phyloP scores from a whole-genome alignment of 352 stramenopile genomes.

The Peronosclerospora sorghi region DNA sequence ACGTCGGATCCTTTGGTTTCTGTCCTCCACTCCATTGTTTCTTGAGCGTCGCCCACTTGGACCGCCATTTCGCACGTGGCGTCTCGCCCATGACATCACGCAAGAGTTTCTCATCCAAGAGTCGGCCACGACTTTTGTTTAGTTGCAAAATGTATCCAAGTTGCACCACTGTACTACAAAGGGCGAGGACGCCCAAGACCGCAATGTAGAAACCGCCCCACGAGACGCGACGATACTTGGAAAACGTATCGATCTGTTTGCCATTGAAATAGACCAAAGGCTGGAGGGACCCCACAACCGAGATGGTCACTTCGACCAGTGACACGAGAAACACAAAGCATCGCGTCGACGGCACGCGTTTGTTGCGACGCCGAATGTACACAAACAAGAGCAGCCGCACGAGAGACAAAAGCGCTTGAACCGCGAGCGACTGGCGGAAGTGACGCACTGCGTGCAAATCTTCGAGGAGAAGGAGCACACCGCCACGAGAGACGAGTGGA shows the following conservation, averaged over 20 bases:
- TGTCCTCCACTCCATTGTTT: constrained; percentile 43
- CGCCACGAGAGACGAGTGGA: constrained; percentile 23
- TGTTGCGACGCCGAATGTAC: constrained; percentile 57
- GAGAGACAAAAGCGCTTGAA: constrained; percentile 39
- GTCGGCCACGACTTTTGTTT: constrained; percentile 53
- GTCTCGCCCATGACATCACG: constrained; percentile 44
- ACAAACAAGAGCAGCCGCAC: constrained; percentile 48
- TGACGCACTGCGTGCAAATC: constrained; percentile 31
- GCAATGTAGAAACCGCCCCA: constrained; percentile 52
- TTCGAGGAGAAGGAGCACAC: constrained; percentile 16
- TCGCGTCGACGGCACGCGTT: constrained; percentile 58
- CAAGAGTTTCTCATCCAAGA: constrained; percentile 53
- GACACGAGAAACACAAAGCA: constrained; percentile 76
- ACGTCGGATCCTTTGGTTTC: constrained; percentile 56
- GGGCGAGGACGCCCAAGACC: constrained; percentile 32
- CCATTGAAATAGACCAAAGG: constrained; percentile 55
- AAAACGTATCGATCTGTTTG: constrained; percentile 27
- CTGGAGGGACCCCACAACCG: constrained; percentile 44
- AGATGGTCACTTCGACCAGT: constrained; percentile 34
- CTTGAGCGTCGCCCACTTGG: constrained; percentile 69
- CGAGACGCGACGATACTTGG: constrained; percentile 24
- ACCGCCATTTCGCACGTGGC: constrained; percentile 34
- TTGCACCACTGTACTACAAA: constrained; percentile 46
- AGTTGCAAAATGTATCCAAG: constrained; percentile 68
- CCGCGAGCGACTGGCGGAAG: constrained; percentile 59